Conservation (phyloP, 208 protist genomes). For the Jaenimonas drosophilae region DNA sequence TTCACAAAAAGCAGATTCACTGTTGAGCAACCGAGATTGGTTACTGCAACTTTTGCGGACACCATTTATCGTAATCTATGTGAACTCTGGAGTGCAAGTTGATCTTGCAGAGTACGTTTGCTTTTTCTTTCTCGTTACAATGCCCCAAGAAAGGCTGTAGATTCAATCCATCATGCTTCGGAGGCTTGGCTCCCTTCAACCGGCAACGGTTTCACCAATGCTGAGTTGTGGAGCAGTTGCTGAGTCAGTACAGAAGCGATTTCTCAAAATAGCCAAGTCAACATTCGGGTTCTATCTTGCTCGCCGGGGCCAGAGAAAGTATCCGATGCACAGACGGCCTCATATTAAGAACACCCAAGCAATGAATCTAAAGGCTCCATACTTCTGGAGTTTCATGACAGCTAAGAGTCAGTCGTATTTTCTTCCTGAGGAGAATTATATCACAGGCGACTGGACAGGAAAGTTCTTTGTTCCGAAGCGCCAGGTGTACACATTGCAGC, state of each 20-base stretch:
- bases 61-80: not conserved
- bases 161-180: too few species aligned
- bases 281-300: conserved; percentile 84
- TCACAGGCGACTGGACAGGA: conserved; percentile 87
- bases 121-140: too few species aligned
- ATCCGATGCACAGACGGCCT: conserved; percentile 64
- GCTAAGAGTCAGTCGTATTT: conserved; percentile 71
- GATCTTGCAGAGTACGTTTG: too few species aligned
- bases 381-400: conserved; percentile 86
- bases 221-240: too few species aligned
- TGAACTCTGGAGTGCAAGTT: too few species aligned
- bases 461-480: conserved; percentile 86
- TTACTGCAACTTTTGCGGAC: conserved; percentile 5
- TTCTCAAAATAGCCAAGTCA: conserved; percentile 85
- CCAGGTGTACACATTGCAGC: conserved; percentile 87
- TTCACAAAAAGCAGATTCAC: too few species aligned
- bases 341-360: conserved; percentile 80
- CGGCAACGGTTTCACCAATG: too few species aligned
- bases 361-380: conserved; percentile 81
- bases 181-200: too few species aligned
- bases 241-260: too few species aligned
- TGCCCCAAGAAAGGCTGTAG: too few species aligned
- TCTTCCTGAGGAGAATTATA: conserved; percentile 86
- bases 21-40: too few species aligned
- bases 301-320: conserved; percentile 72